Base-by-base conservation (phyloP, 805 yeast species). In the Kazachstania bromeliacearum region DNA sequence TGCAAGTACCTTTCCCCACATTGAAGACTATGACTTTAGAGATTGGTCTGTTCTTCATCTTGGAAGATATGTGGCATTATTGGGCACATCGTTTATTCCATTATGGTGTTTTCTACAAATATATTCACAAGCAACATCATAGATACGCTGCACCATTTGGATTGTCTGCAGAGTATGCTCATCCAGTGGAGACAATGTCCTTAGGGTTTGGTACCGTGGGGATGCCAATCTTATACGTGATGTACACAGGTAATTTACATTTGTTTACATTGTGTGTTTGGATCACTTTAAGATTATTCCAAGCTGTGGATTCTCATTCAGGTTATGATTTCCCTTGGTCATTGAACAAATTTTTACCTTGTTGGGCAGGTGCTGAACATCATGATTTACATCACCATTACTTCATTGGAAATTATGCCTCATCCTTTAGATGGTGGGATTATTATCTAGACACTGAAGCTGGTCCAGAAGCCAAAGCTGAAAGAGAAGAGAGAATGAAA, bases 271-370 rank as follows among this genome's bases (percentile, higher is more conserved):
- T 88, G 41, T 78, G 85, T 54, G 46, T 76, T 38, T 89, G 97
- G 97, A 81, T 89, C 53, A 70, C 83, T 7, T 64, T 85, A 51
- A 77, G 97, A 63, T 73, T 89, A 50, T 79, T 82, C 68, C 98
- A 89, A 70, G 98, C 98, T 19, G 89, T 89, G 40, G 98, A 89
- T 60, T 81, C 96, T 18, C 98, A 89, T 63, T 87, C 96, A 9
- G 98, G 97, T 40, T 92, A 89, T 63, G 97, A 89, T 59, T 89
- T 89, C 76, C 97, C 98, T 44, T 79, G 94, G 85, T 85, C 96
- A 4, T 70, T 89, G 55, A 92, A 85, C 64, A 85, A 87, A 58
- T 77, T 89, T 63, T 59, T 89, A 42, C 96, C 96, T 33, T 74
- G 92, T 65, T 88, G 97, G 96, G 95, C 96, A 4, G 97, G 97